Conservation (phyloP, 2,329 filamentous ascomycete species). For the Paracorniculantispora psalliotae region DNA sequence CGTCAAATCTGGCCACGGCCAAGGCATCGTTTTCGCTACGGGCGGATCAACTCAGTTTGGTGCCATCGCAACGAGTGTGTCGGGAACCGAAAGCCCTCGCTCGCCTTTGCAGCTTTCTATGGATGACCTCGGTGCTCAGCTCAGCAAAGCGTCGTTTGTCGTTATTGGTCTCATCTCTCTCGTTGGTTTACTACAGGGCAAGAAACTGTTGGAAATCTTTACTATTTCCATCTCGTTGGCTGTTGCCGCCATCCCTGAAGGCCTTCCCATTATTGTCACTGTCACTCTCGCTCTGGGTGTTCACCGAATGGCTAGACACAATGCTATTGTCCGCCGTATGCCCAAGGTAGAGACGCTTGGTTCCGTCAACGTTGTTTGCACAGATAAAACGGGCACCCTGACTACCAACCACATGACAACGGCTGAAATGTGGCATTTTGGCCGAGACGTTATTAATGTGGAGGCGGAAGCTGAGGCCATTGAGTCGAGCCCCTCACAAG, state of each 20-base stretch:
- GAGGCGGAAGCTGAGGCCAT: slow-evolving; percentile 49
- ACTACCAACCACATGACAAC: slow-evolving; percentile 99
- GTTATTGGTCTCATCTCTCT: slow-evolving; percentile 92
- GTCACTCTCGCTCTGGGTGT: slow-evolving; percentile 94
- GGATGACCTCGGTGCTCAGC: slow-evolving; percentile 92
- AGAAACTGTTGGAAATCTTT: slow-evolving; percentile 87
- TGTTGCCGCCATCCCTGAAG: slow-evolving; percentile 93
- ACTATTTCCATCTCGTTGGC: slow-evolving; percentile 96
- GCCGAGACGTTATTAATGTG: slow-evolving; percentile 52
- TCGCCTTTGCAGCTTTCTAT: slow-evolving; percentile 93
- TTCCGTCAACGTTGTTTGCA: slow-evolving; percentile 99
- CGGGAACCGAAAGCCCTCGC: slow-evolving; percentile 89
- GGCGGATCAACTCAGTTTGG: slow-evolving; percentile 93
- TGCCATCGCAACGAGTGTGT: slow-evolving; percentile 88
- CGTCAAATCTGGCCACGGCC: slow-evolving; percentile 89
- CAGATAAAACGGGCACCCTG: slow-evolving; percentile 89
- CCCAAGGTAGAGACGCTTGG: slow-evolving; percentile 96
- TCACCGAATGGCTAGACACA: slow-evolving; percentile 89
- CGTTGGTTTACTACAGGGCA: slow-evolving; percentile 84
- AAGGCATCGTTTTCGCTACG: slow-evolving; percentile 95
- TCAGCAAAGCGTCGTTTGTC: slow-evolving; percentile 94
- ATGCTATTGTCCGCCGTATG: slow-evolving; percentile 91
- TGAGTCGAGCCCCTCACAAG: slow-evolving; percentile 61
- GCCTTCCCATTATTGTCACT: slow-evolving; percentile 95
- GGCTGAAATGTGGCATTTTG: slow-evolving; percentile 94